Percentiles rank a stretch among this genome's conserved stretches.
phyloP scores from a whole-genome alignment of 2,329 filamentous ascomycete genomes.

The Amphichorda felina region DNA sequence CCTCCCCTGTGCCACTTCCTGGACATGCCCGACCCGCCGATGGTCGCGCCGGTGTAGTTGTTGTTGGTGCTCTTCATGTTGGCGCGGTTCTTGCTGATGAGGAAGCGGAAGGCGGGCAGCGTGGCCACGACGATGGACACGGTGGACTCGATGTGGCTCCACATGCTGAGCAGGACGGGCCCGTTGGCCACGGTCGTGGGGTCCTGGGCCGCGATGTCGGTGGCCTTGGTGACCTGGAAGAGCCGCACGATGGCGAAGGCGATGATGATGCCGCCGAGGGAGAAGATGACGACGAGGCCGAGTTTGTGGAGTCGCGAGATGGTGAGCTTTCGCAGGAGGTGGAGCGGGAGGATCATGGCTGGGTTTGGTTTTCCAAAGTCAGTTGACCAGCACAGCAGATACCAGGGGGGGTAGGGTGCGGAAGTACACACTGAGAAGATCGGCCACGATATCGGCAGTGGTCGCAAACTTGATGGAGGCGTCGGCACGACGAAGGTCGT shows the following conservation, averaged over 20 bases:
- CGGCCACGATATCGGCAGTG: too few species aligned
- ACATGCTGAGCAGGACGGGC: slow-evolving; percentile 7
- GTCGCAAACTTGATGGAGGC: too few species aligned
- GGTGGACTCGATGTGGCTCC: slow-evolving; percentile 6
- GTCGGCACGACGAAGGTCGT: too few species aligned
- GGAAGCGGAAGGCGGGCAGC: slow-evolving; percentile 6
- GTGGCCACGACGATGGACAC: slow-evolving; percentile 6
- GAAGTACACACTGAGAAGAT: too few species aligned
- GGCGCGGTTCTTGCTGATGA: slow-evolving; percentile 4
- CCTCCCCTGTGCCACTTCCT: neutral
- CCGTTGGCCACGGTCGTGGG: slow-evolving; percentile 5
- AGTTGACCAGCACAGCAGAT: neutral
- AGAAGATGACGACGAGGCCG: slow-evolving; percentile 5
- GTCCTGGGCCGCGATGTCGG: slow-evolving; percentile 5
- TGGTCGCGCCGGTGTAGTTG: slow-evolving; percentile 1
- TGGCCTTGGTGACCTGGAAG: slow-evolving; percentile 5
- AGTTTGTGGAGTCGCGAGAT: slow-evolving; percentile 1
- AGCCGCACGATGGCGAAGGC: slow-evolving; percentile 6
- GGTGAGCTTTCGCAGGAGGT: neutral
- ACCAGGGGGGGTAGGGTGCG: too few species aligned
- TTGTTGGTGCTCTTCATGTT: too few species aligned
- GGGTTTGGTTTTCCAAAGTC: neutral
- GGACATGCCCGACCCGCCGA: neutral
- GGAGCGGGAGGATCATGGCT: neutral
- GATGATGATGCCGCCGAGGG: slow-evolving; percentile 6